Evolutionary conservation across 2,329 filamentous ascomycete species (phyloP).

Genomic region (Trichophaea hybrida): DNA sequence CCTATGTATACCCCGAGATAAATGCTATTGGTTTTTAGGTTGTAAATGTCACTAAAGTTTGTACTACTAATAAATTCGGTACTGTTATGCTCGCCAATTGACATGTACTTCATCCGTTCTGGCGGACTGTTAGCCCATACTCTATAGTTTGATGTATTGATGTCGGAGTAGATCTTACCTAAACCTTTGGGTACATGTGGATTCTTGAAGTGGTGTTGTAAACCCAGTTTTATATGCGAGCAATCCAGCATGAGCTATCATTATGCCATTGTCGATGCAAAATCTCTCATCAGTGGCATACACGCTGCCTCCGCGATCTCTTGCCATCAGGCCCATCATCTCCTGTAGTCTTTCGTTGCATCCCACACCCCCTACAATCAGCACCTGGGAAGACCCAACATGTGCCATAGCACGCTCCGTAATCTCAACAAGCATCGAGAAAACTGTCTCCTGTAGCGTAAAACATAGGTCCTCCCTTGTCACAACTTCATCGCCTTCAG

Average conservation of each 20-base stretch:
- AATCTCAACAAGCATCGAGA: conserved; percentile 94
- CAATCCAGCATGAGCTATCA: conserved; percentile 95
- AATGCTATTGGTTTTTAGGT: too few species aligned
- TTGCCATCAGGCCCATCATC: conserved; percentile 97
- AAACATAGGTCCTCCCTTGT: conserved; percentile 83
- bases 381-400: conserved; percentile 74
- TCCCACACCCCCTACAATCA: conserved; percentile 91
- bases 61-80: neutral
- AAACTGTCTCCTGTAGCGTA: conserved; percentile 87
- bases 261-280: conserved; percentile 98
- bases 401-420: conserved; percentile 98
- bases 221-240: conserved; percentile 73
- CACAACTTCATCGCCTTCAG: conserved; percentile 36
- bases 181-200: conserved; percentile 71
- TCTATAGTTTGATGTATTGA: too few species aligned
- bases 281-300: conserved; percentile 94
- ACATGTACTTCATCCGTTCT: conserved; percentile 63
- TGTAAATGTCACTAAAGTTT: neutral
- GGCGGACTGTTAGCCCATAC: neutral
- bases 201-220: conserved; percentile 60
- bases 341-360: conserved; percentile 89
- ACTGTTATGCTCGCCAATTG: conserved; percentile 53
- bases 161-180: conserved; percentile 10
- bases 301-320: conserved; percentile 72
- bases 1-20: too few species aligned